A percentile compares a stretch with the other conserved stretches of the same genome.
These are phyloP conservation scores for Paraconiothyrium brasiliense DNA, from an alignment of 2,329 filamentous ascomycete genomes.

Conservation along the genomic window DNA sequence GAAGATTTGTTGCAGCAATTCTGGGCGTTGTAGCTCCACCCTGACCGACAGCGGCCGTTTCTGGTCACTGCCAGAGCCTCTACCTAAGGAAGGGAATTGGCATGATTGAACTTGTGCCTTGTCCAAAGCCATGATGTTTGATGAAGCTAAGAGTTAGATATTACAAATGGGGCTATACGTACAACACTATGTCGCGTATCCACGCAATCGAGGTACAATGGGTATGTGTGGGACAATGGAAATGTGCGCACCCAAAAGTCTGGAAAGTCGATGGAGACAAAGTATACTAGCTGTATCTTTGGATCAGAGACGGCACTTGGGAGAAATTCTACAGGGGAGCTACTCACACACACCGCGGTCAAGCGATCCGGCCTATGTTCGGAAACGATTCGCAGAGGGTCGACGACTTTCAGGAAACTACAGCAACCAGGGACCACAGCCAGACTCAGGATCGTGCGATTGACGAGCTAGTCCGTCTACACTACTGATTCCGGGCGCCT, in stretches of 20 bases:
- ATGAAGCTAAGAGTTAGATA: conserved; percentile 12
- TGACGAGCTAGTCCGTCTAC: conserved; percentile 7
- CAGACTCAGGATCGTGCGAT: conserved; percentile 1
- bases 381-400: conserved; percentile 21
- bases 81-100: conserved; percentile 25
- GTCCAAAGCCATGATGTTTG: conserved; percentile 21
- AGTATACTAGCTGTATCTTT: background rate
- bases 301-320: background rate
- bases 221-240: background rate
- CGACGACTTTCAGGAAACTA: conserved; percentile 4
- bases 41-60: conserved; percentile 32
- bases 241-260: background rate
- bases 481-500: conserved; percentile 5
- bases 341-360: conserved; percentile 19
- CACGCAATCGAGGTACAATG: background rate
- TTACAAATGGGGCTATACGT: conserved; percentile 11
- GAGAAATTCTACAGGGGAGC: conserved; percentile 19
- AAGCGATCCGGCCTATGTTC: conserved; percentile 3
- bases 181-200: background rate
- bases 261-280: background rate
- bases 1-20: conserved; percentile 25
- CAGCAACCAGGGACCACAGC: background rate
- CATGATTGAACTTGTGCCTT: conserved; percentile 19
- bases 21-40: conserved; percentile 27
- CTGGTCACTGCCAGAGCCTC: conserved; percentile 14